A percentile compares a stretch with the other conserved stretches of the same genome.
Conservation (phyloP, 345 rosid species). For the Mercurialis annua region DNA sequence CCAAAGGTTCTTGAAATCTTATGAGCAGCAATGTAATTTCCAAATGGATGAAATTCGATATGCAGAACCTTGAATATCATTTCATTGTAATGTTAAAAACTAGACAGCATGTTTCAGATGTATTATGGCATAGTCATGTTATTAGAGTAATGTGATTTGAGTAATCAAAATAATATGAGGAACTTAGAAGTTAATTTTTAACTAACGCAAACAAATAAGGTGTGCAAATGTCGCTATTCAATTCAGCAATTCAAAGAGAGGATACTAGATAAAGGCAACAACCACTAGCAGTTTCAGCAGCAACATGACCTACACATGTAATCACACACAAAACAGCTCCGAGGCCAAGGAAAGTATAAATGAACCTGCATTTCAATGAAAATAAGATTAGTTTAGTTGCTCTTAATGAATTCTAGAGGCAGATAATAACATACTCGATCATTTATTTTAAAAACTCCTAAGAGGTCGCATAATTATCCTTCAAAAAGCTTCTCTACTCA, state of each 20-base stretch:
- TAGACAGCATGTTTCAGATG: not conserved
- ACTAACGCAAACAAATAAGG: not conserved
- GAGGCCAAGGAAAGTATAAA: slow-evolving; percentile 64
- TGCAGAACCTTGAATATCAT: not conserved
- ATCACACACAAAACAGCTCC: slow-evolving; percentile 63
- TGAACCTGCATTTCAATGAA: slow-evolving; percentile 57
- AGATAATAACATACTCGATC: not conserved
- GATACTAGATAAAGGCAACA: slow-evolving; percentile 86
- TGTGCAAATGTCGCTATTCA: not conserved
- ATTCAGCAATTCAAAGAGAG: slow-evolving; percentile 17
- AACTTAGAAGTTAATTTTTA: not conserved
- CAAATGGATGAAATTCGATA: not conserved
- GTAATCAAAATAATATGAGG: not conserved
- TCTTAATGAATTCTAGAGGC: slow-evolving; percentile 12
- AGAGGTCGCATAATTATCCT: not conserved
- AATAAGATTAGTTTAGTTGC: slow-evolving; percentile 7
- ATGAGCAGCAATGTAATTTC: not conserved
- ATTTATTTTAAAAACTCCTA: not conserved
- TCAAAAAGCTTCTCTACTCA: not conserved
- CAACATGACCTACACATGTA: slow-evolving; percentile 79
- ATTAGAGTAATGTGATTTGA: not conserved
- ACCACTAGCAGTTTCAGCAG: slow-evolving; percentile 78
- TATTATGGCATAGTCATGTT: not conserved
- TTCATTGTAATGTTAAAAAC: not conserved
- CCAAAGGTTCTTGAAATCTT: not conserved